Evolutionary conservation across 352 stramenopile species (phyloP).

Genomic region (Pythium oligandrum): DNA sequence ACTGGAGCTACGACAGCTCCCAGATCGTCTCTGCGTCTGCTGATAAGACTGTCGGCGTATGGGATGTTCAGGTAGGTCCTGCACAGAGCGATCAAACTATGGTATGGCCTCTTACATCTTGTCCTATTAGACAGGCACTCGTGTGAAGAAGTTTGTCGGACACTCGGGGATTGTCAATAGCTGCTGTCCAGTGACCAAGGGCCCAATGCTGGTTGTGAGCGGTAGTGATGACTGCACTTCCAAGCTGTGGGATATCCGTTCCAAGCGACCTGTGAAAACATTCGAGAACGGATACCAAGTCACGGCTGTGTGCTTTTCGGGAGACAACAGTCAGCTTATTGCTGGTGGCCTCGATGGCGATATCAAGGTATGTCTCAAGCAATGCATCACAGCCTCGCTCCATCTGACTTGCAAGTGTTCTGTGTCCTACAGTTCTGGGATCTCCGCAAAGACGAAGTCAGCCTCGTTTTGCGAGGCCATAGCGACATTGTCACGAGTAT

Average conservation of each 20-base stretch:
- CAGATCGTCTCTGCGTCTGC: slow-evolving; percentile 89
- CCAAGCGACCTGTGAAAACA: slow-evolving; percentile 72
- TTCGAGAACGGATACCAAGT: slow-evolving; percentile 89
- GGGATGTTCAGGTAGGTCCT: slow-evolving; percentile 53
- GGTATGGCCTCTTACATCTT: slow-evolving; percentile 17
- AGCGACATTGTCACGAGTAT: slow-evolving; percentile 92
- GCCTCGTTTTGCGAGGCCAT: slow-evolving; percentile 87
- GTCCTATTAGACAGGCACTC: slow-evolving; percentile 59
- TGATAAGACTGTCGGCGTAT: slow-evolving; percentile 90
- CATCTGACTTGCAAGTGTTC: too few relatives aligned
- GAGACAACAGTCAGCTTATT: slow-evolving; percentile 86
- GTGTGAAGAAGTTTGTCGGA: slow-evolving; percentile 82
- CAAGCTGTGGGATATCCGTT: slow-evolving; percentile 88
- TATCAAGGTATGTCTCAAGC: slow-evolving; percentile 56
- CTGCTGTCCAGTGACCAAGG: slow-evolving; percentile 82
- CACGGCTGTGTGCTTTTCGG: slow-evolving; percentile 85
- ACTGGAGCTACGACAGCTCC: slow-evolving; percentile 88
- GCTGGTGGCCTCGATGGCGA: slow-evolving; percentile 91
- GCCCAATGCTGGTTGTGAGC: slow-evolving; percentile 78
- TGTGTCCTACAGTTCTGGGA: slow-evolving; percentile 70
- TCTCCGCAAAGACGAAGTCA: slow-evolving; percentile 78
- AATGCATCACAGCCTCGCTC: too few relatives aligned
- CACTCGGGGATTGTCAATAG: slow-evolving; percentile 90
- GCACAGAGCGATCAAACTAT: background rate
- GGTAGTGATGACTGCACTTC: slow-evolving; percentile 89